Conservation (phyloP, 495 filamentous ascomycete genomes). For the Podospora conica region DNA sequence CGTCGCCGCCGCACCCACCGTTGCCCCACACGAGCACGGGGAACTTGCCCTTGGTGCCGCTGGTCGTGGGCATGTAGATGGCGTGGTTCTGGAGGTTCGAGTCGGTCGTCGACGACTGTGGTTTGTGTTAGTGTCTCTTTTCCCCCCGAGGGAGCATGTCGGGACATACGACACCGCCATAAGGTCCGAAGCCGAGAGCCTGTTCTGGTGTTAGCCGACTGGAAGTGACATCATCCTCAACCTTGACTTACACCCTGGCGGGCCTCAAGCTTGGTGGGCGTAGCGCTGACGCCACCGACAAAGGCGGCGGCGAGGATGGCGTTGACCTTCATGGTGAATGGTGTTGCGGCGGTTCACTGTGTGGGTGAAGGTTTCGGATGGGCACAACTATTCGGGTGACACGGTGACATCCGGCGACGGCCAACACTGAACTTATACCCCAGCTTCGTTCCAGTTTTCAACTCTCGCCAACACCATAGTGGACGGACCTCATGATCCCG, state of each 20-base stretch:
- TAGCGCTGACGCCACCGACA: constrained; percentile 1
- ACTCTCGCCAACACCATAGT: not conserved
- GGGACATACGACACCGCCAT: not conserved
- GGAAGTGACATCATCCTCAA: not conserved
- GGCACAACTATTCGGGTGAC: not conserved
- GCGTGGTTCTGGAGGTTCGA: constrained; percentile 20
- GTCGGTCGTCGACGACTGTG: constrained; percentile 17
- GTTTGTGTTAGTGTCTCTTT: not conserved
- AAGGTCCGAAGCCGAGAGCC: not conserved
- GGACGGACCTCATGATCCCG: not conserved
- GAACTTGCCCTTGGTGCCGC: constrained; percentile 17
- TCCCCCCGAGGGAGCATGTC: too few species aligned
- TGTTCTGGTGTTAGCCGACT: not conserved
- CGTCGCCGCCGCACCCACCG: constrained; percentile 23
- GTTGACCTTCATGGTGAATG: constrained; percentile 5
- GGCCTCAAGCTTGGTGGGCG: not conserved
- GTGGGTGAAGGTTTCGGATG: not conserved
- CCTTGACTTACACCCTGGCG: constrained; percentile 2
- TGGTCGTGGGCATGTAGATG: constrained; percentile 17
- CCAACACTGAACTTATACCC: not conserved
- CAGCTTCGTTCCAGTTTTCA: not conserved
- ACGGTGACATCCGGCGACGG: not conserved
- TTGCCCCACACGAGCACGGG: constrained; percentile 29
- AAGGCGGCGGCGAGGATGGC: constrained; percentile 4
- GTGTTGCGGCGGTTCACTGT: not conserved